Evolutionary conservation across 495 filamentous ascomycete species (phyloP).

Genomic region (Choiromyces venosus): DNA sequence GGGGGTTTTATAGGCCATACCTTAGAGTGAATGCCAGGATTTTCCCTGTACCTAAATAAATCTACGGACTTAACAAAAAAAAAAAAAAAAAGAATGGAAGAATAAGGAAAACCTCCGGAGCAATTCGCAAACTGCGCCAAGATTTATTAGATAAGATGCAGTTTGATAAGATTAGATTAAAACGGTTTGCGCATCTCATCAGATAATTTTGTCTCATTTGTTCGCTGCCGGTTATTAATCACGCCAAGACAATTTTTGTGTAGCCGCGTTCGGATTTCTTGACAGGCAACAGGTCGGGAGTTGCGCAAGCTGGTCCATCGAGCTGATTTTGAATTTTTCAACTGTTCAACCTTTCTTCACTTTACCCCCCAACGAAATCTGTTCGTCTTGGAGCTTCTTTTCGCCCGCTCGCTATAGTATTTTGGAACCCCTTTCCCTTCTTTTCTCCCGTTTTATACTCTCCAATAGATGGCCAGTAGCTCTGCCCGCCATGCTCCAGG

Average conservation of each 20-base stretch:
- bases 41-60: no score
- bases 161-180: background rate
- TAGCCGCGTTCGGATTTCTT: background rate
- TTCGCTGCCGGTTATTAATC: background rate
- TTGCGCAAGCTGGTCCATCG: background rate
- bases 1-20: no score
- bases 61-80: no score
- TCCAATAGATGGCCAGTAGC: slow-evolving; percentile 29
- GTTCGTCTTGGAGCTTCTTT: background rate
- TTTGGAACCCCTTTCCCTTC: background rate
- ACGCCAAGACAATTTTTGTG: background rate
- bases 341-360: background rate
- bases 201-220: background rate
- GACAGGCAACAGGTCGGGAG: background rate
- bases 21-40: no score
- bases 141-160: background rate
- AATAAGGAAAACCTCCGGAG: no score
- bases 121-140: background rate
- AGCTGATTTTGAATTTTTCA: background rate
- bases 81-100: no score
- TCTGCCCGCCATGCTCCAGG: slow-evolving; percentile 32
- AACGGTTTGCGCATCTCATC: background rate
- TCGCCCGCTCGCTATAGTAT: background rate
- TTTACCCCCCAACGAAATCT: background rate
- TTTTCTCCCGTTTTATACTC: background rate